Evolutionary conservation across 75 land plant genomes (phyloP).

Genomic region (Pseudotsuga menziesii): DNA sequence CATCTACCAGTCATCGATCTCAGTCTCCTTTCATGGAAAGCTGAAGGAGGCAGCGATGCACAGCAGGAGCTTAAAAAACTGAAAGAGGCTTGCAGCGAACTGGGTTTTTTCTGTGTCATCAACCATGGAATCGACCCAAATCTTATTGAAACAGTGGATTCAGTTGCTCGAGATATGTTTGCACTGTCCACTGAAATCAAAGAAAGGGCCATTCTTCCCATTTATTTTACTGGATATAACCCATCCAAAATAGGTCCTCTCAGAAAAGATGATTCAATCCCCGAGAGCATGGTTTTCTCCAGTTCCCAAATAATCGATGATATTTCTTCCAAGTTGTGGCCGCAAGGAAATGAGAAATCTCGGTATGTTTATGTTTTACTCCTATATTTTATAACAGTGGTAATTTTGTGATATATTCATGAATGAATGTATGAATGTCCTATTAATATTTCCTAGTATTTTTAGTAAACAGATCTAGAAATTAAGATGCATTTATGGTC

Average conservation of each 20-base stretch:
- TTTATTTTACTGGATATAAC: not conserved
- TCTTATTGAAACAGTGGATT: conserved; percentile 10
- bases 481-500: no score
- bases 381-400: no score
- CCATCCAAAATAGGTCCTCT: conserved; percentile 24
- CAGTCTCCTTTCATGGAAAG: not conserved
- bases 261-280: conserved; percentile 31
- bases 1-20: not conserved
- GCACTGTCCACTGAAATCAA: conserved; percentile 33
- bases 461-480: no score
- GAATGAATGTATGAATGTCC: no score
- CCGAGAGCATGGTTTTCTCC: conserved; percentile 39
- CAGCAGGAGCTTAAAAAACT: not conserved
- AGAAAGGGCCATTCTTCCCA: not conserved
- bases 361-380: not conserved
- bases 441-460: no score
- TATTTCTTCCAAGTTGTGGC: no score
- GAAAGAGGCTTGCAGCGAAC: conserved; percentile 28
- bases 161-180: conserved; percentile 18
- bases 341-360: not conserved
- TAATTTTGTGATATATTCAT: no score
- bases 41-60: no score
- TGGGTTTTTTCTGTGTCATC: conserved; percentile 51
- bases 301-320: not conserved
- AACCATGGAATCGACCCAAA: conserved; percentile 53